Base-by-base conservation (phyloP, 345 rosid species). In the Eucalyptus rudis region DNA sequence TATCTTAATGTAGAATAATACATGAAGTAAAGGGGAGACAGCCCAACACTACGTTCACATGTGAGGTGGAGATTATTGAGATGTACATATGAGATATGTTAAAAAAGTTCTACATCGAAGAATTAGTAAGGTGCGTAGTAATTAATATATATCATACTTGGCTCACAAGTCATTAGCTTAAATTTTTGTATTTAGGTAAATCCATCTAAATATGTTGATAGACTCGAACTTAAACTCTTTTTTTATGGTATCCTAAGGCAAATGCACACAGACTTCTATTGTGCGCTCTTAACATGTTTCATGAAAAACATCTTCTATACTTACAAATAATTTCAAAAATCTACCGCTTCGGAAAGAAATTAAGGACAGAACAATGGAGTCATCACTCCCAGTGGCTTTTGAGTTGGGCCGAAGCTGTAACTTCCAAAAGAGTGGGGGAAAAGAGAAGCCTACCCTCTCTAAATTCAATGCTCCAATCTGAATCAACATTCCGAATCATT, bases 201-300 rank as follows among this genome's bases (percentile, higher is more conserved):
- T 56, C 29, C 13, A 56, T 9, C 5, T 56, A 0, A 25, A 56
- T 56, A 24, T 24, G 3, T 56, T 56, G 62, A 24, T 3, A 6
- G 4, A 8, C 33, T 13, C 0, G 17, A 5, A 62, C 0, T 62
- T 62, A 2, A 62, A 62, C 4, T 59, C 68, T 6, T 3, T 62
- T 13, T 29, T 10, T 0, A 6, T 7, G 15, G 7, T 62, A 29
- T 29, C 33, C 17, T 29, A 27, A 62, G 0, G 16, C 16, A 13
- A 62, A 62, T 33, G 33, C 0, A 62, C 14, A 25, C 1, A 27
- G 4, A 29, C 31, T 62, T 62, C 16, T 59, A 5, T 25, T 59
- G 7, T 5, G 7, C 1, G 31, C 31, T 25, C 31, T 29, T 29
- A 11, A 59, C n/a, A 59, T 25, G 66, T 59, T 59, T 59, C 7